Base-by-base conservation (phyloP, 768 basidiomycete species). In the Naganishia friedmannii region DNA sequence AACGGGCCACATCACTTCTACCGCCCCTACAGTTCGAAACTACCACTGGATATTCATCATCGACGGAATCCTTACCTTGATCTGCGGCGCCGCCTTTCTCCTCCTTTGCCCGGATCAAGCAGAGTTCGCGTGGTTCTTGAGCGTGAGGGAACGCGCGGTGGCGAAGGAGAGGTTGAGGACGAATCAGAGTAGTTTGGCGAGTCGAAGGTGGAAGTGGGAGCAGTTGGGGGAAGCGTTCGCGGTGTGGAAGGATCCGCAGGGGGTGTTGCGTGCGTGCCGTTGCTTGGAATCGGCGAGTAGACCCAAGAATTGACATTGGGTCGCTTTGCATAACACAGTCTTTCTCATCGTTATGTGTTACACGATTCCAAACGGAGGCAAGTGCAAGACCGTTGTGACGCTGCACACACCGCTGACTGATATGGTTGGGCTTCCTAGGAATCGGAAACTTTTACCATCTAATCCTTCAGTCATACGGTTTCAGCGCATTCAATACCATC, bases 381-480 rank as follows among this genome's bases (percentile, higher is more conserved):
- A 63, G 60, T 63, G 1, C 23, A 34, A 31, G 2, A 55, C 19
- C 54, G 10, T 17, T 17, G 19, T 8, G 26, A 28, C 15, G 34
- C 6, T 29, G 23, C 29, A 55, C 9, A 55, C 8, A 8, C 39
- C 3, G 4, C 39, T n/a, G 23, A 46, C 42, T 23, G 2, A 34
- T 12, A 15, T 12, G 2, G 7, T 26, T 45, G 37, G 23, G 0
- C 6, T 23, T 45, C 28, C 21, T 15, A 63, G 60, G 74, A 45
- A 70, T 76, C 48, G 75, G 74, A 0, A 76, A 76, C 58, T 72
- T 74, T 53, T 65, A 70, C 34, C 75, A 76, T 65, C 71, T 76
- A n/a, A 74, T 76, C 54, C 72, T 73, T 2, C 75, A 76, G 63
- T 71, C 72, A 0, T 76, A 76, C 66, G 74, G 74, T 3, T 76